Conservation (phyloP, 2,329 filamentous ascomycete species). For the Fusarium udum region DNA sequence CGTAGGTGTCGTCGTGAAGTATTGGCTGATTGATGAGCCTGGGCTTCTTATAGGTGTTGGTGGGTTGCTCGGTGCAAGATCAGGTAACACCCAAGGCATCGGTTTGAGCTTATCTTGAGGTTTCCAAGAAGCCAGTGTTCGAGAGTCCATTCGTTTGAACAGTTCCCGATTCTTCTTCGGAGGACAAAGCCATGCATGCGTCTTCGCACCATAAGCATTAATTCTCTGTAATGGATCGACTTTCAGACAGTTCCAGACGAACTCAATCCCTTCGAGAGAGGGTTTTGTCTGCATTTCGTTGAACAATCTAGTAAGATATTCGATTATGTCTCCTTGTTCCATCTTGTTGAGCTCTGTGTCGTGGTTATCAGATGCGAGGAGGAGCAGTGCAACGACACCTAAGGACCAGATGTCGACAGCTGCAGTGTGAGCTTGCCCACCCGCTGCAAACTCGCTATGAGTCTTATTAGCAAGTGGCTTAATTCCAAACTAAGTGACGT, state of each 20-base stretch:
- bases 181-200: conserved; percentile 49
- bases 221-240: conserved; percentile 41
- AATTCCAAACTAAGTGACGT: not conserved
- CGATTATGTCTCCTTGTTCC: conserved; percentile 40
- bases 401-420: conserved; percentile 64
- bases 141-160: conserved; percentile 47
- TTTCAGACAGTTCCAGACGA: conserved; percentile 48
- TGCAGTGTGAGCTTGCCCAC: conserved; percentile 43
- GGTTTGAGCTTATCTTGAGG: conserved; percentile 44
- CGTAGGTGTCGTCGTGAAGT: conserved; percentile 22
- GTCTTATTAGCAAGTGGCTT: conserved; percentile 2
- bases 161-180: conserved; percentile 45
- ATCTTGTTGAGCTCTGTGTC: conserved; percentile 43
- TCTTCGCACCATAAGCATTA: conserved; percentile 41
- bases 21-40: conserved; percentile 28
- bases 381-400: conserved; percentile 56
- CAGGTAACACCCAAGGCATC: conserved; percentile 48
- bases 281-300: conserved; percentile 20
- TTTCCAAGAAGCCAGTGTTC: conserved; percentile 42
- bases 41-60: not conserved
- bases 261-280: conserved; percentile 43
- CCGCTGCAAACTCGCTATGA: conserved; percentile 51
- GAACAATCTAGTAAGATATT: conserved; percentile 28
- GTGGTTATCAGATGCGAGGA: conserved; percentile 43
- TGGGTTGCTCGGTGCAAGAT: conserved; percentile 28